A percentile compares a stretch with the other conserved stretches of the same genome.
These are phyloP conservation scores for Nothopassalora personata DNA, from an alignment of 2,329 filamentous ascomycete species.

Conservation along the genomic window DNA sequence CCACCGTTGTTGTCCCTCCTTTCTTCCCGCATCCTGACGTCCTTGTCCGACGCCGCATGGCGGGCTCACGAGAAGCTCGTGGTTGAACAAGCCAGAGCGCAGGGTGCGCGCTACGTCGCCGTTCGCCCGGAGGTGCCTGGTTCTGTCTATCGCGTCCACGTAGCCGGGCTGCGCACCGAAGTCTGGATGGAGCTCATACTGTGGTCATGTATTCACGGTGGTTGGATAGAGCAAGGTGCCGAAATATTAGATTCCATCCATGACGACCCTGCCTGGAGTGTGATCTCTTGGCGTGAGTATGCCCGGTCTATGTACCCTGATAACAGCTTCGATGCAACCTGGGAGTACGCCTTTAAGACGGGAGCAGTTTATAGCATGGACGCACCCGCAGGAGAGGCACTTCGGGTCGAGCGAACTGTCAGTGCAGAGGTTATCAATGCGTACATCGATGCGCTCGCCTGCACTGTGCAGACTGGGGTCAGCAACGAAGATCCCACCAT, in stretches of 20 bases:
- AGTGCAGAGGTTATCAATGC: slow-evolving; percentile 55
- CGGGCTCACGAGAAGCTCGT: slow-evolving; percentile 39
- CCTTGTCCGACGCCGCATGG: slow-evolving; percentile 48
- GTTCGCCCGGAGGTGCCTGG: slow-evolving; percentile 42
- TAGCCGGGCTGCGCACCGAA: slow-evolving; percentile 40
- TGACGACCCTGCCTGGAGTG: slow-evolving; percentile 24
- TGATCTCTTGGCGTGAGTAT: slow-evolving; percentile 41
- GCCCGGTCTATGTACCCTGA: slow-evolving; percentile 27
- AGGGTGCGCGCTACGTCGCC: slow-evolving; percentile 35
- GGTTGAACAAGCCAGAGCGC: slow-evolving; percentile 25
- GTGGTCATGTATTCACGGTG: slow-evolving; percentile 47
- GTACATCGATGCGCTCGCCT: slow-evolving; percentile 50
- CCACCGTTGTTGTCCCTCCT: slow-evolving; percentile 46
- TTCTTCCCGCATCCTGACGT: slow-evolving; percentile 45
- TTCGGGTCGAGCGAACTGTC: slow-evolving; percentile 43
- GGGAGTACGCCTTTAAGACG: slow-evolving; percentile 31
- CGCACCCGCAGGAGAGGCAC: background rate
- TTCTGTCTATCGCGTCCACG: slow-evolving; percentile 38
- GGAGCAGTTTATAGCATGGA: slow-evolving; percentile 20
- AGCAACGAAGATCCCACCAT: slow-evolving; percentile 36
- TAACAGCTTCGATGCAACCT: slow-evolving; percentile 20
- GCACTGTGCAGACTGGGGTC: slow-evolving; percentile 40
- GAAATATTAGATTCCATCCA: slow-evolving; percentile 35
- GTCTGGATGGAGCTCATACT: slow-evolving; percentile 50
- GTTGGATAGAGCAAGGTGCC: slow-evolving; percentile 42